Percentiles rank a stretch among this genome's conserved stretches.
Evolutionary conservation across 345 rosid genomes (phyloP).

Genomic region (Boechera retrofracta): DNA sequence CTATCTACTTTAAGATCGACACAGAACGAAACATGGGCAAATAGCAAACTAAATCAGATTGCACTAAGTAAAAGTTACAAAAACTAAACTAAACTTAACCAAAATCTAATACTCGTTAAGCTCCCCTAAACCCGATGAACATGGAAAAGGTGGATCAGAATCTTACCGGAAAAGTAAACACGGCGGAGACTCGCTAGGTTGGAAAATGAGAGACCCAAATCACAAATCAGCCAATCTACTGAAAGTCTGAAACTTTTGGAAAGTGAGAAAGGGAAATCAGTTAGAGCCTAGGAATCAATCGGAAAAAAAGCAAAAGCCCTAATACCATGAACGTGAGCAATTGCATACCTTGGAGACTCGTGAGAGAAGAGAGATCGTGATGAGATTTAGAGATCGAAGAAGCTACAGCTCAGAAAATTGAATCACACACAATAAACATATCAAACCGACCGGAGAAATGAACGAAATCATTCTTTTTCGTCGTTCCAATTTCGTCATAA

Average conservation of each 20-base stretch:
- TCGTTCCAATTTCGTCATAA: too few species aligned
- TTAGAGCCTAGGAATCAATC: neutral
- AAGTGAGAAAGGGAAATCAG: neutral
- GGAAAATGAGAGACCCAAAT: neutral
- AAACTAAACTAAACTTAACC: neutral
- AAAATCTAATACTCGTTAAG: neutral
- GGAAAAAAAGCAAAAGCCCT: neutral
- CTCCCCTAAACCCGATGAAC: neutral
- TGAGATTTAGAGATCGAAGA: neutral
- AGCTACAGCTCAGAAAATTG: neutral
- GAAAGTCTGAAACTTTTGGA: neutral
- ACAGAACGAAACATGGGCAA: neutral
- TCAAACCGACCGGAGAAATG: too few species aligned
- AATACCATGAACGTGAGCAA: neutral
- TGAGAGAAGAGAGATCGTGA: neutral
- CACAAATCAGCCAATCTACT: neutral
- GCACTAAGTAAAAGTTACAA: neutral
- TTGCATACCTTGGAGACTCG: slow-evolving; percentile 26
- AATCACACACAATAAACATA: neutral
- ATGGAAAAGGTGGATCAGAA: neutral
- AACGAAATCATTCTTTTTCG: too few species aligned
- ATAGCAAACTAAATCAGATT: neutral
- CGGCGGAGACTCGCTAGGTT: neutral
- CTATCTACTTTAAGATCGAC: neutral
- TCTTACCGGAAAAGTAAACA: neutral